These are phyloP conservation scores for Leccinum subrobustum DNA, from an alignment of 1,284 basidiomycete species.

Conservation along the genomic window DNA sequence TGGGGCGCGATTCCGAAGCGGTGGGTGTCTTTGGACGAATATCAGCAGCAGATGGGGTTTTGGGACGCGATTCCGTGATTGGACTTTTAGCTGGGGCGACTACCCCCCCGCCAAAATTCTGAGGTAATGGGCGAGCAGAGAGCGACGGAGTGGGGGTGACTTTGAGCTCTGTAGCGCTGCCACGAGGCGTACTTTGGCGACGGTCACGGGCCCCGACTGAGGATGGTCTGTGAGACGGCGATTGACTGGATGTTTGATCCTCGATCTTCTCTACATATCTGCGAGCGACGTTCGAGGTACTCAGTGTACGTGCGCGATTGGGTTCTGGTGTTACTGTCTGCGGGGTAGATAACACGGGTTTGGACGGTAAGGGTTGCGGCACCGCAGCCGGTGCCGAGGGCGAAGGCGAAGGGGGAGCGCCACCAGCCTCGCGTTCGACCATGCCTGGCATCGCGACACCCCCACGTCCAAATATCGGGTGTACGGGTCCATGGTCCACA, in stretches of 20 bases:
- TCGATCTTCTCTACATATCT: slow-evolving; percentile 39
- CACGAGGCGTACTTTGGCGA: slow-evolving; percentile 36
- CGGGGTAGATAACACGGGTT: neutral
- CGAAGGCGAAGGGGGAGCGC: slow-evolving; percentile 21
- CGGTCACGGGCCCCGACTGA: slow-evolving; percentile 33
- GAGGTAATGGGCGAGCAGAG: slow-evolving; percentile 30
- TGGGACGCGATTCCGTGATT: slow-evolving; percentile 20
- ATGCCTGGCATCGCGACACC: slow-evolving; percentile 75
- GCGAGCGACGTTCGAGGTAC: slow-evolving; percentile 36
- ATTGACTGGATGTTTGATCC: slow-evolving; percentile 17
- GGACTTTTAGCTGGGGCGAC: slow-evolving; percentile 14
- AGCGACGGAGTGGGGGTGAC: slow-evolving; percentile 39
- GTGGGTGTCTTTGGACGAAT: slow-evolving; percentile 16
- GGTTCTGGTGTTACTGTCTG: slow-evolving; percentile 13
- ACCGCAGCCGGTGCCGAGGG: slow-evolving; percentile 28
- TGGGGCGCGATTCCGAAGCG: slow-evolving; percentile 10
- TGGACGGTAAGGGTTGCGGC: slow-evolving; percentile 3
- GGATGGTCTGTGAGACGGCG: slow-evolving; percentile 17
- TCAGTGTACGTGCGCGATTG: slow-evolving; percentile 34
- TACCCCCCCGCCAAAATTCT: slow-evolving; percentile 13
- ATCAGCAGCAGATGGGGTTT: slow-evolving; percentile 14
- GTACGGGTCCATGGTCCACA: slow-evolving; percentile 47
- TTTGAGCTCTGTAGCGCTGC: slow-evolving; percentile 30
- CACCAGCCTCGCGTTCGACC: slow-evolving; percentile 18
- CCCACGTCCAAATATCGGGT: slow-evolving; percentile 71